Base-by-base conservation (phyloP, 2,329 filamentous ascomycete species). In the Trichoderma cornu-damae region DNA sequence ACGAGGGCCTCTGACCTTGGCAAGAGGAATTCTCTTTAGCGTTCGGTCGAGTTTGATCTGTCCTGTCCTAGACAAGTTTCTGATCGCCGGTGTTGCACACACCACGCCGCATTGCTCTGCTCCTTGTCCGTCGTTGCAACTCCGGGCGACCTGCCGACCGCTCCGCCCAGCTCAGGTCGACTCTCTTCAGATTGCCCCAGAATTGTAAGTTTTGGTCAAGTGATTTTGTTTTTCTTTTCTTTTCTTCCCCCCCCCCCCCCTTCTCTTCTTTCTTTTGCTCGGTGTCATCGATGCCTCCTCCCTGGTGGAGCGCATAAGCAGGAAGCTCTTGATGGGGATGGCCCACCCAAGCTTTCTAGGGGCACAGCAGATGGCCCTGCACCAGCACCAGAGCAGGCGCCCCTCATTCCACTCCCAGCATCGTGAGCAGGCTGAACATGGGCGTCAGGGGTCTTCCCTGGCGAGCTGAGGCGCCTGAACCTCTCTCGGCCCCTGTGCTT, bases 381-480 rank as follows among this genome's bases (percentile, higher is more conserved):
- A 12, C 30, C 30, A 26, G 40, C 20, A 12, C 30, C 30, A 26
- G 38, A 52, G 42, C 7, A 35, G 34, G 49, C 28, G 18, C 26
- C 16, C 16, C 30, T 30, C n/a, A n/a, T n/a, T 11, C 34, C 30
- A 42, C 26, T 24, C 12, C 34, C 16, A 16, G 35, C 22, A 38
- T 32, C 2, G 26, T 30, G 20, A 54, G 49, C 37, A 38, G 20
- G 47, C 55, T 24, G 44, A 42, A 14, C 38, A 42, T 42, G 37
- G 28, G 9, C 26, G 38, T 16, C 57, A 37, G 32, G 52, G 50
- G 44, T 46, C 34, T 56, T 42, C 57, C 57, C 28, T 59, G 57
- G 38, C 9, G 46, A 47, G 57, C 57, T 59, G 57, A 52, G 46
- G 51, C 42, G 30, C 51, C 47, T 55, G 51, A 55, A 38, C 51